Base-by-base conservation (phyloP, 139 green algal genomes). In the Chlorella sp. region DNA sequence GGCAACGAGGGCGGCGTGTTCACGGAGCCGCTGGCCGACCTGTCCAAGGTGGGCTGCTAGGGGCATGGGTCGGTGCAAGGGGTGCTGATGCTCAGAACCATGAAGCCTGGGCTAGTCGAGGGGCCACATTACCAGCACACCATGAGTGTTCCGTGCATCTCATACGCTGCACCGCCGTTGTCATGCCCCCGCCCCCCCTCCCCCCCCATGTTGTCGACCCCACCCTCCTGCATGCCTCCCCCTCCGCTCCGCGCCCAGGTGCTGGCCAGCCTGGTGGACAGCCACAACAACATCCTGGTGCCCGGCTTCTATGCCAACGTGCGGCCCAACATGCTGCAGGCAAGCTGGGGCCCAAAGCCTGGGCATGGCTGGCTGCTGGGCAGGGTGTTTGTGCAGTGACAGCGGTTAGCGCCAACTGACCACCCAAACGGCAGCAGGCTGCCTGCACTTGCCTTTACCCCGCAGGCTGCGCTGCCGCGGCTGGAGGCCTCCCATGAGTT, bases 1-100 rank as follows among this genome's bases (percentile, higher is more conserved):
- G 97, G 97, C 87, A 98, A 98, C 79, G 95, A 99, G 72, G 97
- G 97, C 41, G 97, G 97, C 67, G 93, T 97, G 46, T 98, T 98
- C 87, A 93, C 89, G 20, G 97, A 99, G 92, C 97, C 97, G 0
- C 93, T 99, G 88, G 90, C 89, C 3, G 94, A 98, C 89, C 92
- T 99, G 58, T 91, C 94, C 51, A 94, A 95, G 76, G 82, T 78
- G 72, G 1, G 70, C 5, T 40, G 46, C 46, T 11, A 19, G 8
- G 46, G 8, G 11, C 8, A 54, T n/a, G n/a, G n/a, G n/a, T n/a
- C n/a, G n/a, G n/a, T n/a, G n/a, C n/a, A n/a, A n/a, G n/a, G n/a
- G n/a, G n/a, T n/a, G n/a, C n/a, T n/a, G n/a, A n/a, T n/a, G n/a
- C n/a, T n/a, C n/a, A n/a, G n/a, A n/a, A n/a, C n/a, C n/a, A n/a